These are phyloP conservation scores for Yarrowia osloensis DNA, from an alignment of 805 yeast genomes.

Conservation along the genomic window DNA sequence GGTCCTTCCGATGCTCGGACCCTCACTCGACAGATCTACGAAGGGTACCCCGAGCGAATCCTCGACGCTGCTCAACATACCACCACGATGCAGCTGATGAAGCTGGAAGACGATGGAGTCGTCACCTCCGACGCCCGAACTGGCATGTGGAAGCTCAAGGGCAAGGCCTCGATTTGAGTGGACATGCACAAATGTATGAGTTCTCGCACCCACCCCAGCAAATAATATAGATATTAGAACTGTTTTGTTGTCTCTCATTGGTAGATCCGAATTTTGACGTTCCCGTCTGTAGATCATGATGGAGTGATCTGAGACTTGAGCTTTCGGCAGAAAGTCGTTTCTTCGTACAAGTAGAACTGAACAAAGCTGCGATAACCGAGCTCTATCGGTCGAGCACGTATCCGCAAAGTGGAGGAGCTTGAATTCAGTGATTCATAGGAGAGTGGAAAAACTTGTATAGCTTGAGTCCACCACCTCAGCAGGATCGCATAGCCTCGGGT, in stretches of 20 bases:
- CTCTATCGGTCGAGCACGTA: too few relatives aligned
- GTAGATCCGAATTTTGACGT: neutral
- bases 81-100: slow-evolving; percentile 40
- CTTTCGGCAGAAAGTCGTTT: too few relatives aligned
- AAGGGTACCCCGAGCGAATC: slow-evolving; percentile 37
- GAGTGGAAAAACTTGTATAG: too few relatives aligned
- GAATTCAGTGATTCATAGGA: too few relatives aligned
- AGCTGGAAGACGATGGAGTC: slow-evolving; percentile 39
- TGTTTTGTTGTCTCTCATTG: neutral
- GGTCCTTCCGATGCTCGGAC: slow-evolving; percentile 31
- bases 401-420: too few relatives aligned
- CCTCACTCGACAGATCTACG: slow-evolving; percentile 39
- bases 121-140: neutral
- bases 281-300: neutral
- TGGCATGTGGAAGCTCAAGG: neutral
- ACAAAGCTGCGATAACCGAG: too few relatives aligned
- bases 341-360: too few relatives aligned
- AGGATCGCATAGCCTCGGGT: neutral
- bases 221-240: neutral
- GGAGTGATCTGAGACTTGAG: neutral
- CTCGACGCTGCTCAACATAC: slow-evolving; percentile 40
- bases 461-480: too few relatives aligned
- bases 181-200: too few relatives aligned
- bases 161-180: slow-evolving; percentile 3
- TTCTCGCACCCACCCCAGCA: too few relatives aligned